Evolutionary conservation across 176 grass and related monocot genomes (phyloP), one percentile per base, ranked within the genome.

Genomic region (Cenchrus fungigraminus): DNA sequence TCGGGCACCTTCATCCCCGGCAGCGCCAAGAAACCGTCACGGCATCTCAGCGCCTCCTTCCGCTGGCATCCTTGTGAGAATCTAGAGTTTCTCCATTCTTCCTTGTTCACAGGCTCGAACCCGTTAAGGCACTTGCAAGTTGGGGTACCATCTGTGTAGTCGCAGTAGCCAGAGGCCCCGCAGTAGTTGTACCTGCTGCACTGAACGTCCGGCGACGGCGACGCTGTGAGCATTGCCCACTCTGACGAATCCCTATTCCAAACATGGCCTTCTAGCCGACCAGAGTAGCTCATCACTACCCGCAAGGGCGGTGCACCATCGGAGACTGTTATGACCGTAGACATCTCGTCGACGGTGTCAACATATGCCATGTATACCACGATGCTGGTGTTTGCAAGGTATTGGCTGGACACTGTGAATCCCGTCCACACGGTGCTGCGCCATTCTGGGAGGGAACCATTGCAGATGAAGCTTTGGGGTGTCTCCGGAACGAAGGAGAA

Each of bases 91-190:
- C 13, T 31, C 71, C 82, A 83, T 59, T 83, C 45, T 42, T 7
- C 58, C 13, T 16, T 63, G 45, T 52, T 47, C 73, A 12, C 62
- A 19, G 70, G 70, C 12, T 65, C 71, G 40, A 83, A 83, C 15
- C 59, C 82, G n/a, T 75, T 71, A 43, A 83, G 71, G 59, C 82
- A 83, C 45, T 83, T 83, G 31, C 59, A 83, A 25, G 58, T 7
- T 0, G 82, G 71, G 37, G 51, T 52, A 15, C 29, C 29, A 0
- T 75, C 46, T 12, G 59, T 54, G 57, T 83, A 65, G 59, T 65
- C 82, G 2, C 82, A 83, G 58, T 75, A 83, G 2, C 82, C 82
- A 0, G 73, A 40, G 63, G 8, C 4, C 34, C 82, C 58, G 0
- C 82, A 83, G 31, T 83, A 54, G 13, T 17, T 17, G 14, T 85